These are phyloP conservation scores for Solanum phureja DNA, from an alignment of 257 asterid species.

Conservation along the genomic window DNA sequence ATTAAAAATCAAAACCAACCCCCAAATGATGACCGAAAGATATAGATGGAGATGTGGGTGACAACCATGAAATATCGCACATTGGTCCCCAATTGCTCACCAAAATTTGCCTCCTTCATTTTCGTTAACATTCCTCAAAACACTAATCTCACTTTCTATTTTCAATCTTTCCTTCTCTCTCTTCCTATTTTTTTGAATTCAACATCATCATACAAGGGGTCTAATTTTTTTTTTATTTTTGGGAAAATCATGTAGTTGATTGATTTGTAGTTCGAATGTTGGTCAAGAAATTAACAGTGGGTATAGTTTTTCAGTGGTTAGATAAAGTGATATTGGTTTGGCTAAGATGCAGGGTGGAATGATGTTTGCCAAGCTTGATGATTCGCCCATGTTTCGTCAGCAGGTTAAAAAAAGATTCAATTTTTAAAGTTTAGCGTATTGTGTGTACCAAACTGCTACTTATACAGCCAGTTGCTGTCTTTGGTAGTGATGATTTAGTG, in stretches of 20 bases:
- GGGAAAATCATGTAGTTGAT: not conserved
- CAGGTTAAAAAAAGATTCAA: slow-evolving; percentile 38
- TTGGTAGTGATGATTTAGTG: not conserved
- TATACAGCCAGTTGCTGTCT: not conserved
- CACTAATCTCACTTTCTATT: not conserved
- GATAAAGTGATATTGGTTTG: not conserved
- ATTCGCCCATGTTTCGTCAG: slow-evolving; percentile 96
- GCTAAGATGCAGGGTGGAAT: slow-evolving; percentile 47
- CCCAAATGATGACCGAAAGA: not conserved
- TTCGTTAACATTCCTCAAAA: not conserved
- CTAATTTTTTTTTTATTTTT: no score
- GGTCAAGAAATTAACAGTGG: not conserved
- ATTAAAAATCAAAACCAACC: not conserved
- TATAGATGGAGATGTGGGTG: not conserved
- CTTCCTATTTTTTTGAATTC: not conserved
- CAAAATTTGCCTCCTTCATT: not conserved
- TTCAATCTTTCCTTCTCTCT: not conserved
- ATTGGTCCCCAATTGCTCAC: not conserved
- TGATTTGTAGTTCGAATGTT: no score
- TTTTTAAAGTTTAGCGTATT: not conserved
- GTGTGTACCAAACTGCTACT: not conserved
- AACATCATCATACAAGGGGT: not conserved
- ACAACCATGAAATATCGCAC: not conserved
- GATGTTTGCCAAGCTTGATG: slow-evolving; percentile 69
- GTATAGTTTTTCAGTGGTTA: not conserved